These are phyloP conservation scores for Nymphaea colorata DNA, from an alignment of 164 flowering plant species.

Conservation along the genomic window DNA sequence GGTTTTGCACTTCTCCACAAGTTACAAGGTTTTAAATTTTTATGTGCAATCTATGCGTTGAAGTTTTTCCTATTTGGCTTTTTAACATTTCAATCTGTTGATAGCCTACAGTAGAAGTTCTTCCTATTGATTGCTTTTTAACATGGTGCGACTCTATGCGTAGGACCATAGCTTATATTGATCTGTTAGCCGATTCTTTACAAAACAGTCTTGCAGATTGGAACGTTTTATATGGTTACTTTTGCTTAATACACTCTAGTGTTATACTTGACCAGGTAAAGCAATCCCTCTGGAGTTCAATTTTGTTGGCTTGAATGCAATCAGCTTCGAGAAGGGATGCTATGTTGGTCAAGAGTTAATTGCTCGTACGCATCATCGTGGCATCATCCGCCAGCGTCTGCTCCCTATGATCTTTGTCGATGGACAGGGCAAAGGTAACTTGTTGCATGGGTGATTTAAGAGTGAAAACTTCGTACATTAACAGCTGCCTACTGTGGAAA, in stretches of 20 bases:
- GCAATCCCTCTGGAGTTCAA: slow-evolving; percentile 93
- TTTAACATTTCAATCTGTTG: no score
- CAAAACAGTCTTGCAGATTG: no score
- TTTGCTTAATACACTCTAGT: not conserved
- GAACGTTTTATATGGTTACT: not conserved
- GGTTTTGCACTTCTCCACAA: no score
- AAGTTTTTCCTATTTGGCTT: no score
- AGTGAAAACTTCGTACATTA: not conserved
- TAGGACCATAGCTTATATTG: no score
- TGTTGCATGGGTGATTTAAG: not conserved
- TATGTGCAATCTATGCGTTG: no score
- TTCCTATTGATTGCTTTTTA: no score
- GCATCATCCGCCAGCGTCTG: slow-evolving; percentile 79
- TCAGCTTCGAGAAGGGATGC: slow-evolving; percentile 94
- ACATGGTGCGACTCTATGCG: no score
- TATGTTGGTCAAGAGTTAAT: slow-evolving; percentile 90
- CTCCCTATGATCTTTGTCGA: slow-evolving; percentile 61
- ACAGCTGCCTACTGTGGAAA: not conserved
- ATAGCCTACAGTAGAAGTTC: no score
- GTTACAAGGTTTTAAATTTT: no score
- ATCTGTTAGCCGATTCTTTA: no score
- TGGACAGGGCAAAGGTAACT: slow-evolving; percentile 42
- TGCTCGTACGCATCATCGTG: slow-evolving; percentile 89
- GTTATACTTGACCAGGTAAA: slow-evolving; percentile 37
- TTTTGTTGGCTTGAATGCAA: slow-evolving; percentile 74